Evolutionary conservation across 176 grass and related monocot genomes (phyloP), one percentile per base, ranked within the genome.

Genomic region (Lolium multiflorum): DNA sequence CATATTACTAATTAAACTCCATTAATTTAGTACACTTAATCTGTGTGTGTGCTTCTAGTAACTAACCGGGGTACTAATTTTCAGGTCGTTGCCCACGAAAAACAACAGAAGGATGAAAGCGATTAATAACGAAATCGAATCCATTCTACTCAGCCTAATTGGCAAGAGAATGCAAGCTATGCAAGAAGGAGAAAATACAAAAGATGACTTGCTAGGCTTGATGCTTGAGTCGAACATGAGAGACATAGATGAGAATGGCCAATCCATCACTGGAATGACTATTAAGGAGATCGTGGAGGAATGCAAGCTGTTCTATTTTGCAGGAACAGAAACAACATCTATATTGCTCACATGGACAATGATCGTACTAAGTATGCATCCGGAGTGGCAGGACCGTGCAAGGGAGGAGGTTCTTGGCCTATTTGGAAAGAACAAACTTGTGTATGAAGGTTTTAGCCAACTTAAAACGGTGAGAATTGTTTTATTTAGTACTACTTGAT

Each of bases 171-270:
- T 65, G 62, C 62, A 65, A 65, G 62, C 62, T 31, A 31, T 65
- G 62, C 5, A 31, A 65, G 25, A 65, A 65, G 62, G 62, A 65
- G 25, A 65, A 15, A 15, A 31, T 16, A 65, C 62, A 65, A 26
- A 65, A 65, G 62, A 65, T 31, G 62, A 65, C 62, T 7, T 65
- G 62, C 62, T 65, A 5, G 62, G 62, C 25, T 16, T 65, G 25
- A 65, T 65, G 62, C 62, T 65, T 16, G 62, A 65, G 62, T 65
- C 62, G 2, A 65, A 65, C 62, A 65, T 65, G 62, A 65, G 25
- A 65, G 62, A 31, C 62, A 31, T 65, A 31, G 9, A 65, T 31
- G 62, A 65, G 62, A 65, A 31, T 65, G 62, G 62, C 13, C 62
- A 31, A 31, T 31, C 62, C 25, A 65, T 65, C 12, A 31, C 62